A percentile compares a stretch with the other conserved stretches of the same genome.
These are phyloP conservation scores for Helotiales sp. DNA, from an alignment of 2,329 filamentous ascomycete species.

Conservation along the genomic window DNA sequence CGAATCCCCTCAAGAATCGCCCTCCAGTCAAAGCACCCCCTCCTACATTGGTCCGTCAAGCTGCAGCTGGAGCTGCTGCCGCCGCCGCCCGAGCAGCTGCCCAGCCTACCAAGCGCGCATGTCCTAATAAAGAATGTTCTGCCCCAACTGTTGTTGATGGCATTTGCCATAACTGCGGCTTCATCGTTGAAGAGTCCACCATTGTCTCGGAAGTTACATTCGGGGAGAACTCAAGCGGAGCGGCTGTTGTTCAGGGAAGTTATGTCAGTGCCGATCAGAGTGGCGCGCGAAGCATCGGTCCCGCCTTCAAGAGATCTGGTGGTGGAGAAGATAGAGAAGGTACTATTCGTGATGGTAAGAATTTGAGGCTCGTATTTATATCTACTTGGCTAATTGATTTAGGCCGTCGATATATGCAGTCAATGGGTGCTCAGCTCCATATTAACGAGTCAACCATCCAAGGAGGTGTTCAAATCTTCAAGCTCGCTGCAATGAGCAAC, in stretches of 20 bases:
- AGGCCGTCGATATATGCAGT: constrained; percentile 59
- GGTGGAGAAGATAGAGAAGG: constrained; percentile 63
- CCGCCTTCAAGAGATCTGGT: constrained; percentile 64
- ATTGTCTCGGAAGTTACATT: constrained; percentile 94
- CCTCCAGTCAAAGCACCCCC: constrained; percentile 33
- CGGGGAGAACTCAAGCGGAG: constrained; percentile 83
- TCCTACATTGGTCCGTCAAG: constrained; percentile 31
- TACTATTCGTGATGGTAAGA: constrained; percentile 57
- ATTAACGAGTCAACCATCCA: constrained; percentile 67
- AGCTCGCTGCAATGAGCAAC: constrained; percentile 73
- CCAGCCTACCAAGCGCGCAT: constrained; percentile 41
- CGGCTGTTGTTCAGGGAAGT: constrained; percentile 87
- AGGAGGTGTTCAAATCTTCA: constrained; percentile 74
- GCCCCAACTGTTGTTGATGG: constrained; percentile 67
- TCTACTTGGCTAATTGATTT: constrained; percentile 37
- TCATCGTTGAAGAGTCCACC: constrained; percentile 81
- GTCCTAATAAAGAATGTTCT: constrained; percentile 65
- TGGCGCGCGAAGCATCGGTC: constrained; percentile 55
- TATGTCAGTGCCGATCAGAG: constrained; percentile 87
- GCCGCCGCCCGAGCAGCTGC: constrained; percentile 16
- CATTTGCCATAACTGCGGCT: constrained; percentile 83
- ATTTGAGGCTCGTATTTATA: neutral
- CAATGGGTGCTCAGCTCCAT: constrained; percentile 64
- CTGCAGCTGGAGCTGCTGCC: constrained; percentile 22
- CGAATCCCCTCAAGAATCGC: constrained; percentile 33